Evolutionary conservation across 1,139 yeast species (phyloP).

Genomic region (Kodamaea arcana): DNA sequence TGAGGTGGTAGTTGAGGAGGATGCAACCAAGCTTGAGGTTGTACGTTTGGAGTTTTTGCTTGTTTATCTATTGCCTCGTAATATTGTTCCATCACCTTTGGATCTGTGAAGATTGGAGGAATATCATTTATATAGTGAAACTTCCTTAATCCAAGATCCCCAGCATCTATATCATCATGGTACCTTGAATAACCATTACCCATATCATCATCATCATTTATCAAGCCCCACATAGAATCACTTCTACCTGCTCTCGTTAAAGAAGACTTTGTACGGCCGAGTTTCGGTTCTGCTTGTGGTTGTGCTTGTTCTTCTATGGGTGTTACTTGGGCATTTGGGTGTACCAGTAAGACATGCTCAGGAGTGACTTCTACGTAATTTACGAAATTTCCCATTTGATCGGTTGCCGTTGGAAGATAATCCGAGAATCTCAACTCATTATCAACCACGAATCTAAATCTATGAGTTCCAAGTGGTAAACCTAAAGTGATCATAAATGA

Average conservation of each 20-base stretch:
- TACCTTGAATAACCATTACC: slow-evolving; percentile 77
- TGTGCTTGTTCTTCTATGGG: slow-evolving; percentile 11
- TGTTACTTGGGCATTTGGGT: slow-evolving; percentile 7
- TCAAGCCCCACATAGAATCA: slow-evolving; percentile 55
- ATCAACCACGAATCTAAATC: slow-evolving; percentile 46
- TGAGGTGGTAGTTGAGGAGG: slow-evolving; percentile 53
- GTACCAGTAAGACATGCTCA: slow-evolving; percentile 8
- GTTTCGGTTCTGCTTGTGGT: slow-evolving; percentile 6
- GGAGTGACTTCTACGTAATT: slow-evolving; percentile 44
- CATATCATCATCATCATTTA: slow-evolving; percentile 72
- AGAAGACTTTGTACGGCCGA: slow-evolving; percentile 18
- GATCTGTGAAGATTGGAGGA: slow-evolving; percentile 87
- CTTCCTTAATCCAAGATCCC: slow-evolving; percentile 13
- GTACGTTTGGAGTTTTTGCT: slow-evolving; percentile 58
- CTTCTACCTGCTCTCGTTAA: slow-evolving; percentile 25
- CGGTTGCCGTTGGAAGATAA: slow-evolving; percentile 47
- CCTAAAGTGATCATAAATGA: slow-evolving; percentile 40
- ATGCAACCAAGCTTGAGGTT: slow-evolving; percentile 64
- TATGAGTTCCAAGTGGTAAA: slow-evolving; percentile 45
- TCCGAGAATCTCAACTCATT: slow-evolving; percentile 47
- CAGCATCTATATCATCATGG: slow-evolving; percentile 51
- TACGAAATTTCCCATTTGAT: slow-evolving; percentile 50
- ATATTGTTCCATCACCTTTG: slow-evolving; percentile 57
- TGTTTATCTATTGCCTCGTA: slow-evolving; percentile 71
- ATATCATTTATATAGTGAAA: slow-evolving; percentile 61